Evolutionary conservation across 345 rosid species (phyloP), one percentile per base, ranked within the genome.

Genomic region (Salix brachista): DNA sequence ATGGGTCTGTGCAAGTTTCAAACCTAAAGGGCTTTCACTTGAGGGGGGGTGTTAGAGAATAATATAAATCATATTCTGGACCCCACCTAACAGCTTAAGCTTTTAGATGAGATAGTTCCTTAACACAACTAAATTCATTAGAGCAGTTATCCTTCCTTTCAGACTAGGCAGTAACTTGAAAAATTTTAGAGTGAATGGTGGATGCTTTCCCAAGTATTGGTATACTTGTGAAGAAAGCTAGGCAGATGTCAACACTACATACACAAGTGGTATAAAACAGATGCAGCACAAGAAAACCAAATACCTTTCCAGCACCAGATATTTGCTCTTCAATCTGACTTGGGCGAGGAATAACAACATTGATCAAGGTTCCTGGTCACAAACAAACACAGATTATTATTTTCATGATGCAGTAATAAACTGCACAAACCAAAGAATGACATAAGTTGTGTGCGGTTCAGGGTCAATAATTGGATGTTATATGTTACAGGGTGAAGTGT

Each of bases 271-370:
- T 34, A 34, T 34, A 66, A 66, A 30, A 34, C 14, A 66, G 69
- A 26, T 70, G 16, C 74, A 21, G 68, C 17, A 69, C 37, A 12
- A 4, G 34, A 39, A 26, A 50, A 2, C 21, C 69, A 42, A 50
- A 12, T 71, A 80, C 83, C 83, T 71, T 80, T 75, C 83, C 83
- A 52, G 72, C 70, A 8, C 83, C 83, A 0, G 79, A 32, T 30
- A 34, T 65, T 72, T 69, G 36, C 21, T 66, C 71, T 67, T 69
- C 79, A 65, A 2, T 56, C 26, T 65, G 65, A 71, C 73, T 54
- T 71, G 83, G 79, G 64, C 83, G 76, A 71, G 83, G 83, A 71
- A 80, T 80, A 32, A 80, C 79, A 37, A 80, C 83, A 41, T 71
- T 70, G 46, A 75, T 70, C 76, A 80, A 71, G 18, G 76, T 71